Evolutionary conservation across 441 rosid species (phyloP).

Genomic region (Mallotus repandus): DNA sequence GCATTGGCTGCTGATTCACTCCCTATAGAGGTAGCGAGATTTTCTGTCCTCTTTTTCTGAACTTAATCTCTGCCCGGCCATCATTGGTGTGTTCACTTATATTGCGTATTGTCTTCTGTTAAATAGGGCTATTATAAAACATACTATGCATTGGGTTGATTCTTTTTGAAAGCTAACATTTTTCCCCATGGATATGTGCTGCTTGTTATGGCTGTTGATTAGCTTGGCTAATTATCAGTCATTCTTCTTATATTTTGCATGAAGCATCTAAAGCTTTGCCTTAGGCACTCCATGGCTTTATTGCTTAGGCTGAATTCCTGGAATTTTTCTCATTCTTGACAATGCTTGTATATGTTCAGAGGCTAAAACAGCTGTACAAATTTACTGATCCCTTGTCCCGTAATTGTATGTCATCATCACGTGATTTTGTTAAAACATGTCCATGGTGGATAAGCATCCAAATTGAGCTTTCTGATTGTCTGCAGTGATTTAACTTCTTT

Average conservation of each 20-base stretch:
- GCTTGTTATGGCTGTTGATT: neutral
- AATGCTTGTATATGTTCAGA: neutral
- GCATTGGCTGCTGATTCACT: constrained; percentile 96
- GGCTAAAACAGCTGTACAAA: neutral
- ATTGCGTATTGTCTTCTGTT: neutral
- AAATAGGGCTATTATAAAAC: neutral
- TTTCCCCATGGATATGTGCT: neutral
- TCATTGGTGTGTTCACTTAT: neutral
- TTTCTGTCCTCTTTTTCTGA: constrained; percentile 4
- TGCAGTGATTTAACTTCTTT: neutral
- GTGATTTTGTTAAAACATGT: neutral
- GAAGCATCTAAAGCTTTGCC: neutral
- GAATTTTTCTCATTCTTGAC: neutral
- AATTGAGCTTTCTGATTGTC: neutral
- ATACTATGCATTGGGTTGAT: neutral
- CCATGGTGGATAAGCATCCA: neutral
- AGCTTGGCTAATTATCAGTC: neutral
- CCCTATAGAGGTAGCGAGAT: constrained; percentile 74
- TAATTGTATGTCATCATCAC: neutral
- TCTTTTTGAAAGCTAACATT: neutral
- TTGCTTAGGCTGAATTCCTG: constrained; percentile 3
- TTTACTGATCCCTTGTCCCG: neutral
- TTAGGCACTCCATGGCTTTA: neutral
- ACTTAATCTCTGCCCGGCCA: neutral
- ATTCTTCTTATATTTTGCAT: neutral